Conservation (phyloP, 805 yeast species). For the Metschnikowia chrysomelidarum region DNA sequence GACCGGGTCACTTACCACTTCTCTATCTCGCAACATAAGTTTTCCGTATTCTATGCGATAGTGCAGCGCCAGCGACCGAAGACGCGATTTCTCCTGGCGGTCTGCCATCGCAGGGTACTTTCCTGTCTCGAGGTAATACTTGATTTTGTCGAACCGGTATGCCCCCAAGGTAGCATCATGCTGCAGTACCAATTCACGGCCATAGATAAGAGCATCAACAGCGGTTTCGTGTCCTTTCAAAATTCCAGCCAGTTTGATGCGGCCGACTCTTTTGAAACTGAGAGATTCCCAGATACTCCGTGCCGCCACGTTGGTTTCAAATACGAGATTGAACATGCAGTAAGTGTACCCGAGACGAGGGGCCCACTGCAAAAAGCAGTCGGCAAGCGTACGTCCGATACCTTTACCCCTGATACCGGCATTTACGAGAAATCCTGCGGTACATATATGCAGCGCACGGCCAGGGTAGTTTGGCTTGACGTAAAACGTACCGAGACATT, state of each 20-base stretch:
- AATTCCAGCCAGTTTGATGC: conserved; percentile 83
- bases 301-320: conserved; percentile 84
- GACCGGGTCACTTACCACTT: conserved; percentile 75
- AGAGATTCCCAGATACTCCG: conserved; percentile 73
- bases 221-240: conserved; percentile 81
- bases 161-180: conserved; percentile 50
- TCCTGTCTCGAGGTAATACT: conserved; percentile 77
- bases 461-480: conserved; percentile 92
- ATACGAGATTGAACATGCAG: conserved; percentile 78
- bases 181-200: conserved; percentile 66
- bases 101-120: conserved; percentile 81
- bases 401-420: conserved; percentile 93
- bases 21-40: conserved; percentile 71
- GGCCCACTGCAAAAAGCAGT: conserved; percentile 88
- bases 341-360: conserved; percentile 84
- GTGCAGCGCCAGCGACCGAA: conserved; percentile 76
- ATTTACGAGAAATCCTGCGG: conserved; percentile 84
- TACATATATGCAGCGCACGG: conserved; percentile 87
- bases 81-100: conserved; percentile 82
- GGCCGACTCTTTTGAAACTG: conserved; percentile 75
- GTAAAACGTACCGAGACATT: conserved; percentile 84
- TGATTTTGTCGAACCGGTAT: conserved; percentile 72
- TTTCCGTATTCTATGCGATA: conserved; percentile 71
- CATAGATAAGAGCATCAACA: conserved; percentile 84
- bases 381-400: conserved; percentile 81